Conservation (phyloP, 257 asterid species). For the Solanum virginianum region DNA sequence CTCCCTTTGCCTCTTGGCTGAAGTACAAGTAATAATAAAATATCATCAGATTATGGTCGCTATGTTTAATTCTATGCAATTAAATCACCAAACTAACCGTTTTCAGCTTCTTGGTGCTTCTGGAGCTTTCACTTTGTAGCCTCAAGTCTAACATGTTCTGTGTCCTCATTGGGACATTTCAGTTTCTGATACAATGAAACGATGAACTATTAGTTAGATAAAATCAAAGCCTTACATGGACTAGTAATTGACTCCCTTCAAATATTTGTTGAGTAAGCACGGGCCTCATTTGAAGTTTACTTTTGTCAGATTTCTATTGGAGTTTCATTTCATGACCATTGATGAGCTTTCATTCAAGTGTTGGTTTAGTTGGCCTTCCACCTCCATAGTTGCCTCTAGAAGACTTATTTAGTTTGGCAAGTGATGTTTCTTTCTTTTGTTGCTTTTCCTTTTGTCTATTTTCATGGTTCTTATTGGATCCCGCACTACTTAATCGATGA, state of each 20-base stretch:
- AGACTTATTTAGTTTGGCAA: conserved; percentile 29
- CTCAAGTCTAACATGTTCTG: conserved; percentile 37
- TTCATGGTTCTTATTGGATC: conserved; percentile 44
- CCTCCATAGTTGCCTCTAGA: conserved; percentile 17
- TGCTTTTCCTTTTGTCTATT: conserved; percentile 34
- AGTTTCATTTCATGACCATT: conserved; percentile 11
- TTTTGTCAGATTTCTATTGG: conserved; percentile 21
- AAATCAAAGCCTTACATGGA: background rate
- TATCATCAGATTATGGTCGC: background rate
- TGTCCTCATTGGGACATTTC: conserved; percentile 26
- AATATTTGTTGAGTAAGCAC: conserved; percentile 24
- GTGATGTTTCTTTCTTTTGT: conserved; percentile 17
- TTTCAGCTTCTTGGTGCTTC: conserved; percentile 70
- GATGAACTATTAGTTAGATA: background rate
- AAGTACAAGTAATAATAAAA: background rate
- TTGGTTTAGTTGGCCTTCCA: no score
- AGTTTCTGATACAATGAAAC: conserved; percentile 12
- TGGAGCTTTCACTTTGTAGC: conserved; percentile 82
- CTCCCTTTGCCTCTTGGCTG: conserved; percentile 53
- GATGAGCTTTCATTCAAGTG: background rate
- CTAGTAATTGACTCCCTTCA: background rate
- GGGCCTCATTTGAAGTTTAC: conserved; percentile 11
- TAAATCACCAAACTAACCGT: conserved; percentile 32
- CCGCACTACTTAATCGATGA: conserved; percentile 45
- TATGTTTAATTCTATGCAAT: background rate